Percentiles rank a stretch among this genome's conserved stretches.
Conservation (phyloP, 164 flowering plant species). For the Magnolia kwangsiensis region DNA sequence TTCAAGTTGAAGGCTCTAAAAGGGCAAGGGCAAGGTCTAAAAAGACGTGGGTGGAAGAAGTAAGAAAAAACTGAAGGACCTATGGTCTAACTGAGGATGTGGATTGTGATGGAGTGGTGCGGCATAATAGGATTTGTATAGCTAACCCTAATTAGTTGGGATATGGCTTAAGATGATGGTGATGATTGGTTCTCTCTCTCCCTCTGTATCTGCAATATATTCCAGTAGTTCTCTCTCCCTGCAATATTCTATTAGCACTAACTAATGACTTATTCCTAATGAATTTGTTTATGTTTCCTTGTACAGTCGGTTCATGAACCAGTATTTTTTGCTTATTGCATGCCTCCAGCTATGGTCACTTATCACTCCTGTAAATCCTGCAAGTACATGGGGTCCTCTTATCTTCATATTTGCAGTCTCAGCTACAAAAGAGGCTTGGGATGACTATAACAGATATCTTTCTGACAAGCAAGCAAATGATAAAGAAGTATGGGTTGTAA, state of each 20-base stretch:
- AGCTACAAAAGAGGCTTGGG: conserved; percentile 99
- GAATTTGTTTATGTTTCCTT: not conserved
- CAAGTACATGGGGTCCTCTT: conserved; percentile 99
- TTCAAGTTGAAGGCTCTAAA: too few relatives aligned
- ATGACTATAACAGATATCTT: conserved; percentile 92
- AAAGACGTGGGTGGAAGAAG: too few relatives aligned
- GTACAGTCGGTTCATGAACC: conserved; percentile 98
- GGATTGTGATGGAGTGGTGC: too few relatives aligned
- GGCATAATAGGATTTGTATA: too few relatives aligned
- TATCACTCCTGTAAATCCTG: conserved; percentile 98
- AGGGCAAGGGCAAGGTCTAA: too few relatives aligned
- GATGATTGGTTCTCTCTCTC: too few relatives aligned
- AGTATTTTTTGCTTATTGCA: conserved; percentile 94
- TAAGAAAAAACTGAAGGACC: too few relatives aligned
- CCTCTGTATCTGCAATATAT: not conserved
- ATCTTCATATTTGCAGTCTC: conserved; percentile 97
- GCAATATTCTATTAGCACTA: not conserved
- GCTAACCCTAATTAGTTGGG: too few relatives aligned
- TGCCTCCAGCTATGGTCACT: conserved; percentile 99
- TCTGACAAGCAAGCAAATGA: conserved; percentile 98
- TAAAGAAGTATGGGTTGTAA: conserved; percentile 94
- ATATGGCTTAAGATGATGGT: too few relatives aligned
- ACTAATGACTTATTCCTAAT: not conserved
- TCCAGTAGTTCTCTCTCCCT: not conserved
- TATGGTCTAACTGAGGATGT: too few relatives aligned